Base-by-base conservation (phyloP, 768 basidiomycete genomes). In the Psilocybe azurescens region DNA sequence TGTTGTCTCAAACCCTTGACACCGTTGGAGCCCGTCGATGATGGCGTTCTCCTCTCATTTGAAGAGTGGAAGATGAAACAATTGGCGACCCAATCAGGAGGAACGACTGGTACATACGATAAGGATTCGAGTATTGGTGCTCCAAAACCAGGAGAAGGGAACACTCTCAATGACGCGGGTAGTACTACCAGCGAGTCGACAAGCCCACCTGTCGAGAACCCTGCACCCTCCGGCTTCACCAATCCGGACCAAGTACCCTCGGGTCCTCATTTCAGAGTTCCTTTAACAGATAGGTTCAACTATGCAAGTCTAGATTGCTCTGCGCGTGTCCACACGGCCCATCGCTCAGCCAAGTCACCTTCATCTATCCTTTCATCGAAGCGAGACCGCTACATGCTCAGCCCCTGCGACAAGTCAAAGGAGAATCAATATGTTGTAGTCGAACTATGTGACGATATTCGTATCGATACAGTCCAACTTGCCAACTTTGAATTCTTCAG, bases 401-500 rank as follows among this genome's bases (percentile, higher is more conserved):
- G 91, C 58, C 97, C 96, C 0, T 99, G 97, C 70, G 79, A 82
- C 32, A 75, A 80, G 14, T 86, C 85, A 33, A 75, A 87, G 63
- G 81, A 79, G 63, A 72, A 77, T 5, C 89, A 92, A 66, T 98
- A 89, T 75, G 90, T 99, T 36, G 89, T 97, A 36, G 90, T 99
- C 49, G 97, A 99, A 75, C 86, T 99, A 14, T 99, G 97, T 78
- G 97, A 99, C 66, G 97, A 99, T 73, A 95, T 99, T 64, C 81
- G 94, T 49, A 95, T 99, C 69, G 97, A 99, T 73, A 97, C 95
- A 0, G 89, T 99, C 49, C 95, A 98, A 73, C 79, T 99, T 16
- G 96, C 95, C 61, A 97, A 98, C 71, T 97, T 93, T 72, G 97
- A 99, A 78, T 99, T 98, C 79, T 99, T 98, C 77, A 94, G 91